Evolutionary conservation across 2,329 filamentous ascomycete genomes (phyloP).

Genomic region (Aspergillaceae sp.): DNA sequence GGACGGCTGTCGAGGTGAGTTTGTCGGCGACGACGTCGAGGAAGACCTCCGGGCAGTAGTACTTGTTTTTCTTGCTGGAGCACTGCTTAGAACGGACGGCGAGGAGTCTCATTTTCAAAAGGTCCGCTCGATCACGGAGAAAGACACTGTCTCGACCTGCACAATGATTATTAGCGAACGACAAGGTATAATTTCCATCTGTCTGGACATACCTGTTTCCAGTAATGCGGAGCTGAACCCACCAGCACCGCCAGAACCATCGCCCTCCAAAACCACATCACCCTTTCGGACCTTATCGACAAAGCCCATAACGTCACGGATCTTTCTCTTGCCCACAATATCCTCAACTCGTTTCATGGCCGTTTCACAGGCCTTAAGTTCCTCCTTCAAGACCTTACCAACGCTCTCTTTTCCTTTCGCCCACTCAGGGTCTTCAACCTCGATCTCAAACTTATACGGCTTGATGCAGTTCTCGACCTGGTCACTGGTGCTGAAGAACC

Average conservation of each 20-base stretch:
- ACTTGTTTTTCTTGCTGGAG: conserved; percentile 74
- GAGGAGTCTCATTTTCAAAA: conserved; percentile 80
- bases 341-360: conserved; percentile 70
- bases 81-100: conserved; percentile 91
- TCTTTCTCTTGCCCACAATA: conserved; percentile 68
- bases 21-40: conserved; percentile 96
- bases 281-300: conserved; percentile 84
- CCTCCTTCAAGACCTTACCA: conserved; percentile 69
- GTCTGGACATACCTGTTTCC: conserved; percentile 56
- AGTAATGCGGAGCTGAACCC: conserved; percentile 85
- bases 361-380: conserved; percentile 73
- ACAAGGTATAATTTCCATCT: background rate
- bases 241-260: conserved; percentile 74
- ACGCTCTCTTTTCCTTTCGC: conserved; percentile 74
- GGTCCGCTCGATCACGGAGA: conserved; percentile 80
- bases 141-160: conserved; percentile 86
- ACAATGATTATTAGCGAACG: conserved; percentile 1
- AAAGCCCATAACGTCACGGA: conserved; percentile 82
- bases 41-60: conserved; percentile 94
- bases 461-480: conserved; percentile 99
- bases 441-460: conserved; percentile 96
- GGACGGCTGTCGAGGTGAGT: conserved; percentile 84
- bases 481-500: conserved; percentile 94
- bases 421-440: conserved; percentile 90
- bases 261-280: conserved; percentile 74